Evolutionary conservation across 2,329 filamentous ascomycete species (phyloP).

Genomic region (Intubia oerlemansii): DNA sequence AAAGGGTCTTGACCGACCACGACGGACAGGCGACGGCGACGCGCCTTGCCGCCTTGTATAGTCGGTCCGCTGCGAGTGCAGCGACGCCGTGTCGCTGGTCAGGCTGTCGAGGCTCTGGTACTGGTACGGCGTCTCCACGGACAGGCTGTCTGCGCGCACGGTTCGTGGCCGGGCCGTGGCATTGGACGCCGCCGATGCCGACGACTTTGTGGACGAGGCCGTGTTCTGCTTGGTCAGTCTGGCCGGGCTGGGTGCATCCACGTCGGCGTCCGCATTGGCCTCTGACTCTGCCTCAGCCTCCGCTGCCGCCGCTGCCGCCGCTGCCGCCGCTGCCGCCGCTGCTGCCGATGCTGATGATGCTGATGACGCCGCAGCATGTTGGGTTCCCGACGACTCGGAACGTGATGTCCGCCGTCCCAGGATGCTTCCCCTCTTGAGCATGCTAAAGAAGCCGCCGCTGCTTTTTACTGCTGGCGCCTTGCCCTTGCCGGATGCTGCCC

Average conservation of each 20-base stretch:
- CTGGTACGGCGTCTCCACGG: conserved; percentile 17
- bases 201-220: too few relatives aligned
- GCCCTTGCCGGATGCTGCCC: not conserved
- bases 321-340: conserved; percentile 3
- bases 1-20: conserved; percentile 28
- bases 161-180: too few relatives aligned
- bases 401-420: too few relatives aligned
- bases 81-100: conserved; percentile 12
- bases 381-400: too few relatives aligned
- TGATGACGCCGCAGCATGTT: too few relatives aligned
- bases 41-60: too few relatives aligned
- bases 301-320: not conserved
- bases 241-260: too few relatives aligned
- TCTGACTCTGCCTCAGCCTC: not conserved
- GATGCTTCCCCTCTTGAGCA: conserved; percentile 41
- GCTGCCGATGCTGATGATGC: too few relatives aligned
- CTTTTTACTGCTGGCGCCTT: not conserved
- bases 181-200: too few relatives aligned
- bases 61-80: too few relatives aligned
- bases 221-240: too few relatives aligned
- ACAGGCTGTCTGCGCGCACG: conserved; percentile 29
- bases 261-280: not conserved
- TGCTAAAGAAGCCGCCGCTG: conserved; percentile 34
- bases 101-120: conserved; percentile 34
- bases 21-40: conserved; percentile 24